Conservation (phyloP, 202 grass and related monocot genomes). For the Eragrostis tef region DNA sequence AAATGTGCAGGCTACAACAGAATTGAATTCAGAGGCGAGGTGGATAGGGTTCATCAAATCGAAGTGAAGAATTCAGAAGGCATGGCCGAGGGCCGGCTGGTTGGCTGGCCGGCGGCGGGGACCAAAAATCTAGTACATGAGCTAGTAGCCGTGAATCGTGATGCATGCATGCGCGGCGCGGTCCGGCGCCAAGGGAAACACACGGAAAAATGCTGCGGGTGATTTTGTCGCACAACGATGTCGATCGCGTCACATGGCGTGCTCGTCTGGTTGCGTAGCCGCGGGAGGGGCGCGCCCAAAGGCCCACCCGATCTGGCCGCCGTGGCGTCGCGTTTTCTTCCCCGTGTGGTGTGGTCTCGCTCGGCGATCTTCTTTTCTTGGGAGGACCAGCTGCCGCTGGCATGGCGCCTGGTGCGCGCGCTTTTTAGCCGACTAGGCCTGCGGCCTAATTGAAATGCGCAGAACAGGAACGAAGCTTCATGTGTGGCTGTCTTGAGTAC, state of each 20-base stretch:
- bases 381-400: background rate
- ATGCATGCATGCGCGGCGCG: conserved; percentile 21
- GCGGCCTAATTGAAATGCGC: conserved; percentile 36
- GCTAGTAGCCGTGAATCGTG: background rate
- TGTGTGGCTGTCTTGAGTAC: background rate
- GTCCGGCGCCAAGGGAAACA: conserved; percentile 10
- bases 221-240: conserved; percentile 42
- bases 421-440: background rate
- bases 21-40: conserved; percentile 4
- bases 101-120: conserved; percentile 33
- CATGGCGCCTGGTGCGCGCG: background rate
- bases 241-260: conserved; percentile 41
- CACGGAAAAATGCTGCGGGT: conserved; percentile 25
- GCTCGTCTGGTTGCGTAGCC: conserved; percentile 31
- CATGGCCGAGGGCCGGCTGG: background rate
- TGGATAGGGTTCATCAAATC: conserved; percentile 10
- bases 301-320: conserved; percentile 30
- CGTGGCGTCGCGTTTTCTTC: background rate
- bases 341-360: conserved; percentile 29
- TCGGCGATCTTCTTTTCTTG: background rate
- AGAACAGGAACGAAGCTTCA: conserved; percentile 31
- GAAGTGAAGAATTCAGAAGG: background rate
- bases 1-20: conserved; percentile 8
- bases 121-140: conserved; percentile 35
- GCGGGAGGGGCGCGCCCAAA: background rate